Evolutionary conservation across 2,329 filamentous ascomycete species (phyloP).

Genomic region (Fusarium goolgardi): DNA sequence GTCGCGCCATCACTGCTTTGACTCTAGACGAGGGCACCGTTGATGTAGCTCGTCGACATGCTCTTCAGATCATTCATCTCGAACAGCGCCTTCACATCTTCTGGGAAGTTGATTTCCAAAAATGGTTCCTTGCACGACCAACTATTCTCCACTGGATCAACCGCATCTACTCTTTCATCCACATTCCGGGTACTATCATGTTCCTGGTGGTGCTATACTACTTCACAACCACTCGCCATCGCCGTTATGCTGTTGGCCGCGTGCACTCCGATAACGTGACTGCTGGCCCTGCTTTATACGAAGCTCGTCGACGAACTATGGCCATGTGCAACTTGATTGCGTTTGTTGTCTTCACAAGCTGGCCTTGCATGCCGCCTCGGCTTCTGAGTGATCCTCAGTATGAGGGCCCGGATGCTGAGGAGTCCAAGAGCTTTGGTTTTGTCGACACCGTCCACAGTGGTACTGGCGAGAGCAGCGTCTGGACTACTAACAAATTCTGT

Average conservation of each 20-base stretch:
- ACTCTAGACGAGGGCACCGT: conserved; percentile 76
- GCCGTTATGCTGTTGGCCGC: conserved; percentile 49
- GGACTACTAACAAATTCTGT: conserved; percentile 74
- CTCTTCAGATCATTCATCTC: conserved; percentile 73
- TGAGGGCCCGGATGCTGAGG: conserved; percentile 63
- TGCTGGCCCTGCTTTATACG: conserved; percentile 62
- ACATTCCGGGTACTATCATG: conserved; percentile 80
- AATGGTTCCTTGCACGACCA: conserved; percentile 62
- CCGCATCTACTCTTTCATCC: conserved; percentile 79
- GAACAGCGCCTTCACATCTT: conserved; percentile 74
- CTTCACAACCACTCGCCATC: conserved; percentile 72
- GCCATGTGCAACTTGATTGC: conserved; percentile 71
- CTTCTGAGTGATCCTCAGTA: conserved; percentile 68
- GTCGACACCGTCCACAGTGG: conserved; percentile 69
- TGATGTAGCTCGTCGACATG: conserved; percentile 74
- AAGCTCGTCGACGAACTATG: conserved; percentile 68
- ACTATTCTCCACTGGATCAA: conserved; percentile 75
- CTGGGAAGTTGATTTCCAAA: conserved; percentile 71
- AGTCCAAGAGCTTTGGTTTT: conserved; percentile 71
- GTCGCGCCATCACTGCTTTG: conserved; percentile 76
- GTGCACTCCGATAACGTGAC: conserved; percentile 47
- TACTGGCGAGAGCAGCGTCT: conserved; percentile 63
- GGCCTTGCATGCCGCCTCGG: conserved; percentile 73
- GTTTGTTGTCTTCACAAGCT: conserved; percentile 71
- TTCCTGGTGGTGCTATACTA: conserved; percentile 75